Base-by-base conservation (phyloP, 2,329 filamentous ascomycete genomes). In the Pestalotiopsis sp. region DNA sequence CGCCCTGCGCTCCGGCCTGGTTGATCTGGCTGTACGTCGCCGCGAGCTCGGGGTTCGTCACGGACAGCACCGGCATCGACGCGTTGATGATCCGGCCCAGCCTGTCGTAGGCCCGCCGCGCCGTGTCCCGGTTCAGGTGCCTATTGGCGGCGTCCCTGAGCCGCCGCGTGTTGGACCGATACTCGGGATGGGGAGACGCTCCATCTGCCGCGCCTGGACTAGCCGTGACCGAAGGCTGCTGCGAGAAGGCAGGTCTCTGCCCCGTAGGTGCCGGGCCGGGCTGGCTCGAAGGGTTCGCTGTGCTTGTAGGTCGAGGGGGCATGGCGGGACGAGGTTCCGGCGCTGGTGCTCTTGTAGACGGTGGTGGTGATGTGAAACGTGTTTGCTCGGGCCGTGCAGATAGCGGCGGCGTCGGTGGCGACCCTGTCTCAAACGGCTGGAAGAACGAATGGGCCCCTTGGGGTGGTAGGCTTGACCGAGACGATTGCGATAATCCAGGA, bases 51-150 rank as follows among this genome's bases (percentile, higher is more conserved):
- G 63, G 67, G 27, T 68, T 57, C 4, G 41, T 23, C 5, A 41
- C 64, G n/a, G 63, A 56, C 17, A 68, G 23, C 7, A 62, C 61
- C 4, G 67, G 67, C 67, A 68, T 68, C 23, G 57, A n/a, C 25
- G 67, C 63, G 36, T 68, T 31, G n/a, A 64, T 59, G 27, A 66
- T 23, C 56, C 38, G 61, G n/a, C 64, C 67, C 2, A 68, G 40
- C n/a, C 20, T 27, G 2, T 68, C 63, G 38, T 66, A 68, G 40
- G 67, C 67, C 57, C 66, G 66, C 31, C 41, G 62, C 12, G 67
- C 67, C 38, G 62, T 66, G n/a, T 68, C 67, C 57, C 57, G 66
- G 57, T 68, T 68, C 27, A 41, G 25, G 40, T 66, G 61, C 40
- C 27, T 66, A n/a, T 45, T 49, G 12, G 20, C 20, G 20, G 36